These are phyloP conservation scores for Paramarasmius palmivorus DNA, from an alignment of 1,284 basidiomycete genomes.

Conservation along the genomic window DNA sequence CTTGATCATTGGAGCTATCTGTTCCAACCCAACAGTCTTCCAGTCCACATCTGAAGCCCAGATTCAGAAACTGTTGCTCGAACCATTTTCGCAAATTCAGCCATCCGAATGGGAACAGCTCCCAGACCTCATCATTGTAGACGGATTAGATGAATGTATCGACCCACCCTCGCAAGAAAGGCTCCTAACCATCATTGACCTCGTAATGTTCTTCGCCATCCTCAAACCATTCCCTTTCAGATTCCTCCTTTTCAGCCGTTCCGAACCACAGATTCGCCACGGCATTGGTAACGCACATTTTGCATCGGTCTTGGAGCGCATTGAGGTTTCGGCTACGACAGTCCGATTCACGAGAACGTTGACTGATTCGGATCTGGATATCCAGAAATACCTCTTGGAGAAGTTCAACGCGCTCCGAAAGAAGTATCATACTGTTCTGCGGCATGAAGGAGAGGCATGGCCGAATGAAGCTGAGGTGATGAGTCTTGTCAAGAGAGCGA, in stretches of 20 bases:
- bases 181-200: not conserved
- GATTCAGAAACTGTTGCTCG: not conserved
- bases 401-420: not conserved
- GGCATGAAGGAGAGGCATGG: not conserved
- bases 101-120: not conserved
- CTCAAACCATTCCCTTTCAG: not conserved
- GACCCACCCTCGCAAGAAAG: not conserved
- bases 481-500: not conserved
- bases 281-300: not conserved
- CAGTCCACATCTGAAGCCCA: not conserved
- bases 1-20: not conserved
- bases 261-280: not conserved
- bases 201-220: not conserved
- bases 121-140: not conserved
- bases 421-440: not conserved
- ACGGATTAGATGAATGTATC: constrained; percentile 1
- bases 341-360: too few species aligned
- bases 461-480: not conserved
- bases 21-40: not conserved
- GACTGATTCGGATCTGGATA: not conserved
- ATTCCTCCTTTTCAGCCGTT: not conserved
- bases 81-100: not conserved
- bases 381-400: not conserved
- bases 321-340: too few species aligned
- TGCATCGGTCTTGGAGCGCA: not conserved